Percentiles rank a stretch among this genome's conserved stretches.
Evolutionary conservation across 345 rosid genomes (phyloP).

Genomic region (Corchorus olitorius): DNA sequence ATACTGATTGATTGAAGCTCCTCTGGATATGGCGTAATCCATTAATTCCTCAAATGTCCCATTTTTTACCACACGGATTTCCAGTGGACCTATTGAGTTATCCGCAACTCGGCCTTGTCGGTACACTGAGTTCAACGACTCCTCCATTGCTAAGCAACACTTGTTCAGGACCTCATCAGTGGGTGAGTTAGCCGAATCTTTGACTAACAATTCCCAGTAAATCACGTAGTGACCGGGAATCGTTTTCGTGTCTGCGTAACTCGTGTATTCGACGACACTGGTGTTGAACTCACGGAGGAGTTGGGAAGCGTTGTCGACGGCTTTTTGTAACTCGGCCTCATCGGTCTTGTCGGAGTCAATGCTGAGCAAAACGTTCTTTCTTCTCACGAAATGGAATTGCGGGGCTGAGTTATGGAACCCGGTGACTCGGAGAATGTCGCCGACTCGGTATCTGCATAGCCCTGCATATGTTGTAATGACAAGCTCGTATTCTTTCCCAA

Average conservation of each 20-base stretch:
- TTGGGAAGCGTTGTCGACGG: conserved; percentile 67
- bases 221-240: conserved; percentile 95
- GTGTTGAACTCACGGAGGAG: conserved; percentile 50
- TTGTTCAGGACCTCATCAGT: conserved; percentile 41
- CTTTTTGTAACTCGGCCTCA: conserved; percentile 83
- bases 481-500: conserved; percentile 88
- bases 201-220: conserved; percentile 75
- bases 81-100: conserved; percentile 80
- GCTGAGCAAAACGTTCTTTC: conserved; percentile 86
- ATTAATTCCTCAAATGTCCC: conserved; percentile 97
- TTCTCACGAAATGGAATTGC: conserved; percentile 78
- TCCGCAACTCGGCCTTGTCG: conserved; percentile 84
- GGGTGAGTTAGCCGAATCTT: conserved; percentile 52
- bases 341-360: conserved; percentile 94
- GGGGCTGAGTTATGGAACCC: conserved; percentile 95
- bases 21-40: conserved; percentile 95
- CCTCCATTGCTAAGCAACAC: conserved; percentile 91
- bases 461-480: conserved; percentile 92
- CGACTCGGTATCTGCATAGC: conserved; percentile 81
- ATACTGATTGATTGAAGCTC: conserved; percentile 95
- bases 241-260: conserved; percentile 70
- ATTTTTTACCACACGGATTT: conserved; percentile 74
- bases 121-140: conserved; percentile 86
- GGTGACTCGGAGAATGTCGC: conserved; percentile 87
- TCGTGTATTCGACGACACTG: conserved; percentile 90